Evolutionary conservation across 805 yeast species (phyloP), one percentile per base, ranked within the genome.

Genomic region (Schwanniomyces pseudopolymorphus): DNA sequence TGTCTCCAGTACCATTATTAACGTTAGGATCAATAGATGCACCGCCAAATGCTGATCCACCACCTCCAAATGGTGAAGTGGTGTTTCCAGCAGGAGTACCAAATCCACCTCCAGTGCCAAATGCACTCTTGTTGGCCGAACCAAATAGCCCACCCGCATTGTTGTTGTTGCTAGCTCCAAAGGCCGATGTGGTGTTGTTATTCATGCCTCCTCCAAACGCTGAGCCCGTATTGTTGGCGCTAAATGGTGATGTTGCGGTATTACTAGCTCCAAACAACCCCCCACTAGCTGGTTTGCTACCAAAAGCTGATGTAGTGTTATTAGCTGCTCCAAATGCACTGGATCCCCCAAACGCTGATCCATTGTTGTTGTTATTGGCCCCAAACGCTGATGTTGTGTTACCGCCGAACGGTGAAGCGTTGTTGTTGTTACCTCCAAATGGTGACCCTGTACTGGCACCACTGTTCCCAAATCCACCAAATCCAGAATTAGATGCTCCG

Each of bases 1-100:
- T 81, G 7, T 75, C 67, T 0, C 84, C 79, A 4, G 96, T 85
- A 27, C 96, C 96, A 52, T 81, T 77, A 67, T 78, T 72, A 25
- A 61, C 66, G 44, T 60, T 56, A 14, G 70, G 51, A 44, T 59
- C 71, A 26, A 50, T 46, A 4, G 58, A 54, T 3, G 58, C 59
- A 8, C 48, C 54, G 8, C 59, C 59, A 44, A 50, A 50, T 16
- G 64, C 48, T 4, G 50, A 22, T 19, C 40, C 42, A 36, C 50
- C 49, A n/a, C 61, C 64, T 26, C 63, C 62, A 48, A 63, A 57
- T 4, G 61, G 60, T 6, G 67, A 55, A 20, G 57, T 49, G 26
- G 46, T 43, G 14, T 60, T 42, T 27, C 52, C 56, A 21, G 58
- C 53, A n/a, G 60, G 54, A 27, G 63, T 52, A 5, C 72, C 70